Conservation (phyloP, 2,329 filamentous ascomycete species). For the Alternaria infectoria region DNA sequence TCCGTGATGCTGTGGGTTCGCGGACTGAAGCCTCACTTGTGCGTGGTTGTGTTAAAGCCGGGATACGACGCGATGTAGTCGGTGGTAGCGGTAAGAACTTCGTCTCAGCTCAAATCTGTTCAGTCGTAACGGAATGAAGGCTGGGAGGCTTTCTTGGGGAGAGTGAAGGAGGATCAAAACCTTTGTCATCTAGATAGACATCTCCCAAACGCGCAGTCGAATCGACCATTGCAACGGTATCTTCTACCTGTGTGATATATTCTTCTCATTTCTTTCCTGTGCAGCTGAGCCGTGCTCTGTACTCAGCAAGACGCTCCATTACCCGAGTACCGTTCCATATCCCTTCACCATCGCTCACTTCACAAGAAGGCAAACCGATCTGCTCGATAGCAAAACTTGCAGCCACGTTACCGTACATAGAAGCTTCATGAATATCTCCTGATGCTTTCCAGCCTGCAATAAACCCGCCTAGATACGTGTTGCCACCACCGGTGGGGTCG, state of each 20-base stretch:
- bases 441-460: neutral
- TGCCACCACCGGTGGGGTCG: neutral
- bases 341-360: neutral
- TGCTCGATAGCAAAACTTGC: neutral
- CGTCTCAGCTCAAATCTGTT: conserved; percentile 30
- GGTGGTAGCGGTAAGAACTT: conserved; percentile 58
- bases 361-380: neutral
- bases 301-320: neutral
- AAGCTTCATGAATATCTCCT: neutral
- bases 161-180: no score
- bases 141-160: no score
- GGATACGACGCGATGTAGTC: conserved; percentile 66
- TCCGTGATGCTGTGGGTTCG: conserved; percentile 57
- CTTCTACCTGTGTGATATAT: no score
- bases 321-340: neutral
- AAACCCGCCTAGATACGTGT: neutral
- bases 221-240: no score
- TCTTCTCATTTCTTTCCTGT: neutral
- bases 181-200: no score
- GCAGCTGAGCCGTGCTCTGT: neutral
- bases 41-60: conserved; percentile 58
- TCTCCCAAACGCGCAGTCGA: no score
- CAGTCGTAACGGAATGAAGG: no score
- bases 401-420: neutral
- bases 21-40: conserved; percentile 59